Evolutionary conservation across 768 basidiomycete genomes (phyloP), one percentile per base, ranked within the genome.

Genomic region (Hirschioporus abietinus): DNA sequence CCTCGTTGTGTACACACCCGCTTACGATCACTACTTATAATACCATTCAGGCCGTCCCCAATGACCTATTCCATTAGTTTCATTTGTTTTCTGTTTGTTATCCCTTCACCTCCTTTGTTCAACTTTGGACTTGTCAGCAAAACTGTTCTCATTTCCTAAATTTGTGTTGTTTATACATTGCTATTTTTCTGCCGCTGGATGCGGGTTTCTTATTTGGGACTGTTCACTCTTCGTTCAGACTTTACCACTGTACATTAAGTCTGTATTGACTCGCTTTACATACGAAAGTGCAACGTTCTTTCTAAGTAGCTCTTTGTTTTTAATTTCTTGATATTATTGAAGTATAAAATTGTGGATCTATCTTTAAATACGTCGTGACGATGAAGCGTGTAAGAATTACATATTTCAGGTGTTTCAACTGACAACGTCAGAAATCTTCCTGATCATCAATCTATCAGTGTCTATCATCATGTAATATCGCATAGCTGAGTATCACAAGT

Each of bases 21-120:
- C 42, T 52, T 52, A 52, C 42, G 42, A 52, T 52, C 42, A 52
- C 42, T 52, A 52, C 42, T 52, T 52, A 52, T 52, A 52, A 52
- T 52, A 52, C 42, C 42, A 52, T 15, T 52, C 20, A 15, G 42
- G 42, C 42, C 42, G 42, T 52, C 12, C 12, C 42, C 42, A 52
- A 5, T 52, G 12, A 52, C 42, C 42, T 52, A 52, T 52, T 52
- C 42, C 4, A 52, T 52, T 30, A 30, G 20, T 20, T 52, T 52
- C 20, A 3, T 52, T 52, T 20, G 42, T 52, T 52, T 36, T 12
- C 42, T 52, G 12, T 52, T 12, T 52, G 12, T 52, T 52, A 1
- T 52, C 42, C 20, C 12, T 52, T 52, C 42, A 52, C 3, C 20
- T 10, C 42, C 20, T 52, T 52, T 52, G 42, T 52, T 52, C 1